Percentiles rank a stretch among this genome's conserved stretches.
Conservation (phyloP, 768 basidiomycete species). For the Leccinum disarticulatum region DNA sequence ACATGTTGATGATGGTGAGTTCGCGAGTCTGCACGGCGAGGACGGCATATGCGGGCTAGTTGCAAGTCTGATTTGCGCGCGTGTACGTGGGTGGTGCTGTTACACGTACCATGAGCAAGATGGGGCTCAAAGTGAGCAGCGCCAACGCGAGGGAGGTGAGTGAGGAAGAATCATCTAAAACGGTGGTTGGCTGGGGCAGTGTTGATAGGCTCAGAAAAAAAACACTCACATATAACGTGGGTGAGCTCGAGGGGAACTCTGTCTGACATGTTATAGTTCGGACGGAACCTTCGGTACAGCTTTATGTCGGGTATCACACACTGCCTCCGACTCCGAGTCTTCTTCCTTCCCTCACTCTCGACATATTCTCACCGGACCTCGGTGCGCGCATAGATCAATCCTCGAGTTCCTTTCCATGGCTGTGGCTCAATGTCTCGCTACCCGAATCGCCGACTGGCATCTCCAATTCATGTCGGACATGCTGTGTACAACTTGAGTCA, state of each 20-base stretch:
- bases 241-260: constrained; percentile 61
- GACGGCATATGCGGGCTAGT: constrained; percentile 75
- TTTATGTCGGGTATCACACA: neutral
- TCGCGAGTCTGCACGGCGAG: constrained; percentile 76
- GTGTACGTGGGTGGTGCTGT: neutral
- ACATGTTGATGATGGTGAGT: constrained; percentile 78
- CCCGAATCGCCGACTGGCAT: neutral
- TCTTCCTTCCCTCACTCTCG: neutral
- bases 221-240: constrained; percentile 58
- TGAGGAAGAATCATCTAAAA: constrained; percentile 62
- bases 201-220: neutral
- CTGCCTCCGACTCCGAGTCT: neutral
- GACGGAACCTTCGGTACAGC: neutral
- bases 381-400: neutral
- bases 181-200: constrained; percentile 1
- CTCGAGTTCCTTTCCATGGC: neutral
- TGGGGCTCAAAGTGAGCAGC: constrained; percentile 65
- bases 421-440: neutral
- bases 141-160: constrained; percentile 56
- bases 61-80: constrained; percentile 6
- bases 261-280: constrained; percentile 4
- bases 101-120: constrained; percentile 63
- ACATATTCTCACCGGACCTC: neutral
- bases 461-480: neutral
- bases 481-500: constrained; percentile 19